phyloP scores from a whole-genome alignment of 805 yeast genomes.

The Hanseniaspora nectarophila region DNA sequence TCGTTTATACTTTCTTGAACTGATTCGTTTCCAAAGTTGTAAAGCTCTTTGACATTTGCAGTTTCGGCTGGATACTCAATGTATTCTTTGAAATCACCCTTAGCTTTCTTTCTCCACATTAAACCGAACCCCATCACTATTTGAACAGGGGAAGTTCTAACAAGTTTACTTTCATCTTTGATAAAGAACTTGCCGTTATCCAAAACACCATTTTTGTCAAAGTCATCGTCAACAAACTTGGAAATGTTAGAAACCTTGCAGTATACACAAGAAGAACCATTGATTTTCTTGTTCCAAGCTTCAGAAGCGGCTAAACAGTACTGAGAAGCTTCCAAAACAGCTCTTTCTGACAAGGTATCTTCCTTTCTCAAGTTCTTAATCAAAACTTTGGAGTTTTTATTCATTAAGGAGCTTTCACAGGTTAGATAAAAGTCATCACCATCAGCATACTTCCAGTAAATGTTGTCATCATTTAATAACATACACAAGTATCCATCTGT shows the following conservation, averaged over 20 bases:
- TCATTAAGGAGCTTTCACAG: conserved; percentile 57
- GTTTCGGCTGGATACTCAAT: conserved; percentile 10
- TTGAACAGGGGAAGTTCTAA: conserved; percentile 64
- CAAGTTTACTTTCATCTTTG: conserved; percentile 41
- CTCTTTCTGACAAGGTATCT: conserved; percentile 66
- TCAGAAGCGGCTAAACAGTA: conserved; percentile 68
- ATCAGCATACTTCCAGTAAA: conserved; percentile 65
- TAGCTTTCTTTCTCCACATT: conserved; percentile 55
- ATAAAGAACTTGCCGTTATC: conserved; percentile 51
- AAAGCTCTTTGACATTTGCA: conserved; percentile 1
- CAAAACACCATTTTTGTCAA: conserved; percentile 34
- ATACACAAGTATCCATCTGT: conserved; percentile 71
- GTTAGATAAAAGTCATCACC: conserved; percentile 57
- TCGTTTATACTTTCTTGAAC: conserved; percentile 2
- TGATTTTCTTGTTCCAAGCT: conserved; percentile 73
- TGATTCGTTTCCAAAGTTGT: neutral
- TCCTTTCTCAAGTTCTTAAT: conserved; percentile 66
- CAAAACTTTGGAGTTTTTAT: conserved; percentile 52
- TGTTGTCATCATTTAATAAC: conserved; percentile 74
- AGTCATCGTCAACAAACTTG: conserved; percentile 50
- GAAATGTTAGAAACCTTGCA: conserved; percentile 57
- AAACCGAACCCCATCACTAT: conserved; percentile 83
- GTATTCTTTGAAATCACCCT: conserved; percentile 16
- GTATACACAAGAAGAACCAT: conserved; percentile 58
- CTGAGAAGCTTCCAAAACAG: conserved; percentile 81